Conservation (phyloP, 768 basidiomycete genomes). For the Termitomyces sp. region DNA sequence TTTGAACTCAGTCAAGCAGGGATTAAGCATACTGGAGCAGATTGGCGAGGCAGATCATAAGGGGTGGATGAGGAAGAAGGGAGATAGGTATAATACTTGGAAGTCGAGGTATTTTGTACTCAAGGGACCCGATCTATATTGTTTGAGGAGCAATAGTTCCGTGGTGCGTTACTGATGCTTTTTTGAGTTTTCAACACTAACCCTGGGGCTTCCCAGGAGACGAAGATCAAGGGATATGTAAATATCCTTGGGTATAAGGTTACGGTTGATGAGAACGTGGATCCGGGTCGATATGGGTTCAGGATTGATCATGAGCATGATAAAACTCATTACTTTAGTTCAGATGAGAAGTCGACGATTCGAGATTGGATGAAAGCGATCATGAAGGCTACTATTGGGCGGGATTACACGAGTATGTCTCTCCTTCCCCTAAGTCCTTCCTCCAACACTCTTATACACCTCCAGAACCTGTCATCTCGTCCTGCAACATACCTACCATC, state of each 20-base stretch:
- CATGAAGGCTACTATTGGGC: slow-evolving; percentile 96
- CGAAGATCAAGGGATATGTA: slow-evolving; percentile 94
- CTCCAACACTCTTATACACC: slow-evolving; percentile 10
- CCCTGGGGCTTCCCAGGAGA: slow-evolving; percentile 52
- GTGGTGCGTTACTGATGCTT: slow-evolving; percentile 30
- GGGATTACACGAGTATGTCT: slow-evolving; percentile 83
- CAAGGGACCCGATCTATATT: slow-evolving; percentile 90
- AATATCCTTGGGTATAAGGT: slow-evolving; percentile 90
- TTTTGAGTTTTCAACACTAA: not conserved
- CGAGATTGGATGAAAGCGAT: slow-evolving; percentile 99
- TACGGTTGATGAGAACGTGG: slow-evolving; percentile 84
- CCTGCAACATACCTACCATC: slow-evolving; percentile 95
- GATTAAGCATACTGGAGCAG: slow-evolving; percentile 77
- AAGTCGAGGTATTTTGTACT: slow-evolving; percentile 88
- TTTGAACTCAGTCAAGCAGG: slow-evolving; percentile 42
- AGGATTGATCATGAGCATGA: slow-evolving; percentile 85
- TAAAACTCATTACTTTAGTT: slow-evolving; percentile 88
- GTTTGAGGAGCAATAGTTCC: slow-evolving; percentile 69
- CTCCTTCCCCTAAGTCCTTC: not conserved
- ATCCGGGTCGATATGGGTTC: slow-evolving; percentile 94
- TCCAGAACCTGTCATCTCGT: slow-evolving; percentile 88
- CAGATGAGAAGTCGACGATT: slow-evolving; percentile 76
- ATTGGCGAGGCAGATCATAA: slow-evolving; percentile 86
- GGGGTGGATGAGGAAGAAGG: slow-evolving; percentile 96
- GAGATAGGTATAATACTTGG: slow-evolving; percentile 91